Evolutionary conservation across 2,329 filamentous ascomycete genomes (phyloP).

Genomic region (Colletotrichum kahawae): DNA sequence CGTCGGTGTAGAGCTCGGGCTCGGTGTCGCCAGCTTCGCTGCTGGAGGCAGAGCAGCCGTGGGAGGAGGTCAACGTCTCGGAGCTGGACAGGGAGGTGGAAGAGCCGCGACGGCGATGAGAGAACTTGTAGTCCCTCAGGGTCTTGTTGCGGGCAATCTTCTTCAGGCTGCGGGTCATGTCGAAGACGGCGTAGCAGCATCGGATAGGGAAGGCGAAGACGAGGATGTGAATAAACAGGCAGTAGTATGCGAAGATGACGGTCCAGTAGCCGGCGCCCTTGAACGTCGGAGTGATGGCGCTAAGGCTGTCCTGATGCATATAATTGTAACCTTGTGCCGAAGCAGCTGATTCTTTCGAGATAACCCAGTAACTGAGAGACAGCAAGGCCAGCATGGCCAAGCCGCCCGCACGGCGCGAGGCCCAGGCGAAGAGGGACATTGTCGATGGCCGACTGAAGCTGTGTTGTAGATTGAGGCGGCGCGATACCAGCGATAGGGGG

Average conservation of each 20-base stretch:
- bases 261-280: constrained; percentile 56
- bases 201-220: constrained; percentile 68
- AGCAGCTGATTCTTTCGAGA: constrained; percentile 52
- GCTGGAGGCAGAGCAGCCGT: constrained; percentile 51
- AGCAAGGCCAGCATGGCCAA: constrained; percentile 57
- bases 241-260: constrained; percentile 67
- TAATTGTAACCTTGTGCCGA: constrained; percentile 49
- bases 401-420: constrained; percentile 57
- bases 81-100: constrained; percentile 61
- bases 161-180: constrained; percentile 57
- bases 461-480: neutral
- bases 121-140: constrained; percentile 52
- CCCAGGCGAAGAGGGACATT: constrained; percentile 62
- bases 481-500: constrained; percentile 2
- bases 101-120: constrained; percentile 54
- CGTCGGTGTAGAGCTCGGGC: constrained; percentile 50
- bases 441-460: constrained; percentile 20
- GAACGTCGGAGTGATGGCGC: constrained; percentile 31
- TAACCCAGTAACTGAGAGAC: constrained; percentile 59
- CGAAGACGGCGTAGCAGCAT: constrained; percentile 65
- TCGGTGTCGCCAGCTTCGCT: constrained; percentile 59
- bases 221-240: constrained; percentile 66
- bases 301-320: constrained; percentile 44
- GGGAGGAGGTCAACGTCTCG: constrained; percentile 56
- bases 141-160: constrained; percentile 49